A percentile compares a stretch with the other conserved stretches of the same genome.
Conservation (phyloP, 2,329 filamentous ascomycete genomes). For the Sphaerulina vaccinii region DNA sequence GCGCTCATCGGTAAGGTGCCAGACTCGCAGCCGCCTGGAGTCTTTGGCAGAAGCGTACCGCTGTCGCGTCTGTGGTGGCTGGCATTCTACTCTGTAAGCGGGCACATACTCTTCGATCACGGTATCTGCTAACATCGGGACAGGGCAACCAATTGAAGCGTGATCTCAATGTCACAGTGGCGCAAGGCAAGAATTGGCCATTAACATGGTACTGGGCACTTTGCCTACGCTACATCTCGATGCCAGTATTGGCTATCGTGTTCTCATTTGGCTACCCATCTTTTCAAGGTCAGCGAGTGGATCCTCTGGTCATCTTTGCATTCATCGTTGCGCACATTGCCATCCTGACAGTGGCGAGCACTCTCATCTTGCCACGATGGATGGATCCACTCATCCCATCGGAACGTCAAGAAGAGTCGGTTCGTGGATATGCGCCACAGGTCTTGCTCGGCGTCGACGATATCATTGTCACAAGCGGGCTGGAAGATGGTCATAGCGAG, state of each 20-base stretch:
- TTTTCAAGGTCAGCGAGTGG: constrained; percentile 47
- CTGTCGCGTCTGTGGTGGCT: constrained; percentile 53
- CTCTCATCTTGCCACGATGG: constrained; percentile 55
- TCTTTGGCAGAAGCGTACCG: constrained; percentile 3
- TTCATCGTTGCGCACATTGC: constrained; percentile 42
- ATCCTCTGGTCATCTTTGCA: constrained; percentile 42
- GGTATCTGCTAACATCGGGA: background rate
- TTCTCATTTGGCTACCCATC: constrained; percentile 52
- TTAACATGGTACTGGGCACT: constrained; percentile 55
- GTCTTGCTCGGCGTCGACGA: constrained; percentile 6
- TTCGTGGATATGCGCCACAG: constrained; percentile 16
- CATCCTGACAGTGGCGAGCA: constrained; percentile 40
- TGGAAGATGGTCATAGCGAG: constrained; percentile 1
- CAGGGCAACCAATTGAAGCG: constrained; percentile 36
- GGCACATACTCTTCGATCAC: no score
- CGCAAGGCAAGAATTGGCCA: constrained; percentile 56
- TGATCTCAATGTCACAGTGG: constrained; percentile 57
- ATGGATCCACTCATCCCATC: constrained; percentile 55
- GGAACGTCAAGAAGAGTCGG: constrained; percentile 48
- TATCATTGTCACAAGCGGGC: background rate
- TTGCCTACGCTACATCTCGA: constrained; percentile 52
- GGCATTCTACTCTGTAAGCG: constrained; percentile 57
- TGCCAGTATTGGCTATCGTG: constrained; percentile 54
- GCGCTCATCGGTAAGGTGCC: constrained; percentile 15
- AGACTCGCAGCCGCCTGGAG: constrained; percentile 7